These are phyloP conservation scores for Stropharia rugosoannulata DNA, from an alignment of 768 basidiomycete species.

Conservation along the genomic window DNA sequence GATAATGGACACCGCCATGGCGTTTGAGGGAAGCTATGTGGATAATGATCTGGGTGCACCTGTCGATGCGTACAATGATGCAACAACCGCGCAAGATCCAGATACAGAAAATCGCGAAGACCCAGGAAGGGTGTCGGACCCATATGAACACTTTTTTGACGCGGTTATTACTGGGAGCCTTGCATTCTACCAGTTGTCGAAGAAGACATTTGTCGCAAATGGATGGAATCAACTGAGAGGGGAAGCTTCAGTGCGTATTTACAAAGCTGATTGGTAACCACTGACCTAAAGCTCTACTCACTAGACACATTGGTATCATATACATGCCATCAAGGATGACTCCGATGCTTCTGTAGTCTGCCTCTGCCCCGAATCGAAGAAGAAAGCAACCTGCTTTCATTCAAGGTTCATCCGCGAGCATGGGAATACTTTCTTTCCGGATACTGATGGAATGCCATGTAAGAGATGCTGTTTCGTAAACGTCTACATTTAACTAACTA, in stretches of 20 bases:
- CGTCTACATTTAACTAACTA: not conserved
- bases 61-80: no score
- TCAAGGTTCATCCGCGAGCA: not conserved
- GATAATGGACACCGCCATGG: no score
- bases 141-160: not conserved
- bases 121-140: not conserved
- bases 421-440: not conserved
- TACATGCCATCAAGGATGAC: no score
- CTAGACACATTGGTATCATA: no score
- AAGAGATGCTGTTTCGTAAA: not conserved
- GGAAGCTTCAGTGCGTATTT: not conserved
- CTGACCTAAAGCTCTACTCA: not conserved
- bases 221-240: not conserved
- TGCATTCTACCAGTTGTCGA: not conserved
- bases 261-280: not conserved
- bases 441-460: not conserved
- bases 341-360: no score
- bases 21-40: no score
- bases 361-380: not conserved
- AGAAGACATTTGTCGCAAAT: not conserved
- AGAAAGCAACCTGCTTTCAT: not conserved
- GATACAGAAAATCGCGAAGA: not conserved
- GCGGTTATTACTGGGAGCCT: not conserved
- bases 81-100: no score
- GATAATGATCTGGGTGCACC: no score